Base-by-base conservation (phyloP, 1,139 yeast species). In the Suzukiozyma palmioleophila region DNA sequence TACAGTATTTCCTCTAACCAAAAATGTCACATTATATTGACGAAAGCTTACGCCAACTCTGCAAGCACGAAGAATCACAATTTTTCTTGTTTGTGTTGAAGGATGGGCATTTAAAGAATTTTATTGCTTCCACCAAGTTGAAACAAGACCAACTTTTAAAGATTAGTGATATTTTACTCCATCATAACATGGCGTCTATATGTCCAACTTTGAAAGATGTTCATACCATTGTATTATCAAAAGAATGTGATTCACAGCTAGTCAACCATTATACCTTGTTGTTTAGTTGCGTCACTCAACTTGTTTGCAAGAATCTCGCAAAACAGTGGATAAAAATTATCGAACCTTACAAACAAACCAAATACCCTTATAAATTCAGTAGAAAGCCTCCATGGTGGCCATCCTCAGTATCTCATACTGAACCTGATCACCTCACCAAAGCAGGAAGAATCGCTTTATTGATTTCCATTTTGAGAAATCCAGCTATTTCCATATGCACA, bases 341-440 rank as follows among this genome's bases (percentile, higher is more conserved):
- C 8, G 88, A 82, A 50, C 92, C 92, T 2, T 68, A 62, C 43
- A 84, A 84, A 50, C 89, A 84, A 57, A 71, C 84, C 1, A 58
- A 62, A 16, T 74, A 58, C 48, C 92, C 92, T 0, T 84, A 84
- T 54, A 82, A 78, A 42, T 79, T 76, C 2, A 69, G 70, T 11
- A 38, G 31, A 1, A 75, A 66, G 45, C 92, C 92, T 0, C 52
- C 53, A 1, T 84, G 92, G 90, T 84, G 92, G 94, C 92, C 92
- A 0, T 32, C 32, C 0, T 40, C 48, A 13, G 76, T 81, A 0
- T 66, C 77, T 31, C 92, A 84, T 57, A 66, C 69, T 37, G 92
- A 84, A 50, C 92, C 92, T 0, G 92, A 84, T 55, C 89, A 84
- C 58, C 62, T 84, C 43, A 73, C 68, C 44, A 84, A 81, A 52